These are phyloP conservation scores for Teratosphaeria nubilosa DNA, from an alignment of 2,329 filamentous ascomycete species.

Conservation along the genomic window DNA sequence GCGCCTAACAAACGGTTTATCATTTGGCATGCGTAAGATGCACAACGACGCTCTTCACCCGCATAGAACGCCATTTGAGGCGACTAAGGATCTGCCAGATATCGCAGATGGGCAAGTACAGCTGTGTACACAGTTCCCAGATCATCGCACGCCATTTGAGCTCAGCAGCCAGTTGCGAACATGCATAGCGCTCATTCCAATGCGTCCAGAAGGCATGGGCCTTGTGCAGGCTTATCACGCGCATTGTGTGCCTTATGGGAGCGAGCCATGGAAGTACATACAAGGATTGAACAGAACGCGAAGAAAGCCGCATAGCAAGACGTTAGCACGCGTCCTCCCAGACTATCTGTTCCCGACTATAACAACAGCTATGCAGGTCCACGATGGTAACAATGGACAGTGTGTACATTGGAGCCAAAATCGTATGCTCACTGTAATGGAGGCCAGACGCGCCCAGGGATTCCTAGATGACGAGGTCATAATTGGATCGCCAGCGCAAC, in stretches of 20 bases:
- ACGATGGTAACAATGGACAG: conserved; percentile 47
- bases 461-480: conserved; percentile 62
- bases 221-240: conserved; percentile 20
- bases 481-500: conserved; percentile 45
- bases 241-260: conserved; percentile 13
- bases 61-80: conserved; percentile 58
- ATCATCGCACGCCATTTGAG: conserved; percentile 49
- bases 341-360: conserved; percentile 52
- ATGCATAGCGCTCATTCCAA: conserved; percentile 51
- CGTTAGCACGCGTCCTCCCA: conserved; percentile 46
- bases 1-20: conserved; percentile 47
- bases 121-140: conserved; percentile 54
- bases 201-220: conserved; percentile 32
- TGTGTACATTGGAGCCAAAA: conserved; percentile 57
- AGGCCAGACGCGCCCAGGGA: conserved; percentile 59
- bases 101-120: conserved; percentile 53
- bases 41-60: conserved; percentile 34
- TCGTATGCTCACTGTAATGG: conserved; percentile 53
- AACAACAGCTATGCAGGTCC: conserved; percentile 42
- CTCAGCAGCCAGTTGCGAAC: conserved; percentile 31
- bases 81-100: conserved; percentile 49
- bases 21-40: conserved; percentile 45
- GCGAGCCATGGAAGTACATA: conserved; percentile 15
- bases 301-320: conserved; percentile 9
- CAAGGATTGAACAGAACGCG: conserved; percentile 14